Base-by-base conservation (phyloP, 129 eudicot species). In the Flaveria brownii region DNA sequence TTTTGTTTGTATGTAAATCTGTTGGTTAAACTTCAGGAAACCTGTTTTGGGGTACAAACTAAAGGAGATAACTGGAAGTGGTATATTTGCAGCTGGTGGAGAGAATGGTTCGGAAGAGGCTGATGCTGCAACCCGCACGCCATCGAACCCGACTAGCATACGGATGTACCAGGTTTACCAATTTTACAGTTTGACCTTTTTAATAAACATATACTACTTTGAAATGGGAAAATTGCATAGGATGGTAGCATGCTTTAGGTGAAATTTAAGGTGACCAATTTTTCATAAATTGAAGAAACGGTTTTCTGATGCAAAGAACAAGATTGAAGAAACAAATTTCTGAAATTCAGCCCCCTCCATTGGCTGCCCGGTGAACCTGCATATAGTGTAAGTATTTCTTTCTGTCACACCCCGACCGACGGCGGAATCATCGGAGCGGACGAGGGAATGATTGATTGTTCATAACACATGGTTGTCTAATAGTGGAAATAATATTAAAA, bases 81-180 rank as follows among this genome's bases (percentile, higher is more conserved):
- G 83, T 67, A 84, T 84, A 39, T 84, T 84, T 79, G 87, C 87
- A 64, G 66, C 77, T 18, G 73, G 61, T 18, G 81, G 71, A 75
- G 84, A 79, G 61, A 79, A 72, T 45, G 87, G 74, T 56, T 55
- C 26, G 55, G 74, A 71, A 46, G 84, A 75, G 47, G 41, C 65
- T 55, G 87, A 84, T 41, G 80, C 78, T 80, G 88, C 84, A 5
- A 77, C 74, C 52, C 83, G 68, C 30, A 80, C 81, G 46, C 76
- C 88, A 17, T 71, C 83, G 14, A 90, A 88, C 81, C 91, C 87
- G 85, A 89, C 97, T 47, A 87, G 96, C 43, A 20, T 92, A 57
- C 89, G 98, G 9, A 93, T 93, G 94, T 90, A 88, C 82, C 98
- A 93, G 98, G 96, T 93, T 77, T 16, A 60, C 66, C 41, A 60